Conservation (phyloP, 495 filamentous ascomycete genomes). For the Terfezia boudieri region DNA sequence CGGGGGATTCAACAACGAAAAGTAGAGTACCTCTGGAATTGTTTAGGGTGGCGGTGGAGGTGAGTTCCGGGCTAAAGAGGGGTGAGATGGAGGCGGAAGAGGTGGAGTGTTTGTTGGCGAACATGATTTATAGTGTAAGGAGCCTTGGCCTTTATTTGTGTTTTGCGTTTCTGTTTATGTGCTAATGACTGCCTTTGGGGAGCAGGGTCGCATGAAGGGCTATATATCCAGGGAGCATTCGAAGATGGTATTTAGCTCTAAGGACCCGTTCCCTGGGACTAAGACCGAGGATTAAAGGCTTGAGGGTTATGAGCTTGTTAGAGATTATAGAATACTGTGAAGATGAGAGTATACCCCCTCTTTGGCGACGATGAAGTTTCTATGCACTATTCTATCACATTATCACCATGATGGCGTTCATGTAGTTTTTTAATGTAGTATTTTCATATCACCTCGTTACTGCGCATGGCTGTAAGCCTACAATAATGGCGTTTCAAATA, state of each 20-base stretch:
- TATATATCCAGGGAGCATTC: slow-evolving; percentile 83
- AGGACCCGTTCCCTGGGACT: slow-evolving; percentile 85
- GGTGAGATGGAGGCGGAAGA: slow-evolving; percentile 64
- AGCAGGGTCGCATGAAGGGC: slow-evolving; percentile 80
- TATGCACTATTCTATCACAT: not conserved
- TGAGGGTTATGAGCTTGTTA: too few species aligned
- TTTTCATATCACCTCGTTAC: not conserved
- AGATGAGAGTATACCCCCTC: not conserved
- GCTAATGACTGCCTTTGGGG: not conserved
- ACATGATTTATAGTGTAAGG: slow-evolving; percentile 58
- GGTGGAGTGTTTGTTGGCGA: slow-evolving; percentile 83
- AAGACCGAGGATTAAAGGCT: slow-evolving; percentile 9
- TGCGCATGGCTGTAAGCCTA: too few species aligned
- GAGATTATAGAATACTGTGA: slow-evolving; percentile 24
- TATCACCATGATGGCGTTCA: not conserved
- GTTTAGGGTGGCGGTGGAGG: slow-evolving; percentile 45
- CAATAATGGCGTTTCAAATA: too few species aligned
- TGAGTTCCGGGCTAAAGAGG: slow-evolving; percentile 33
- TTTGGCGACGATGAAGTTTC: not conserved
- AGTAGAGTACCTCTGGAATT: slow-evolving; percentile 62
- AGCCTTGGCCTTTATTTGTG: slow-evolving; percentile 33
- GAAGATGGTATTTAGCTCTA: slow-evolving; percentile 76
- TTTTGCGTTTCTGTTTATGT: not conserved
- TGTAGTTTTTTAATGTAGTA: not conserved
- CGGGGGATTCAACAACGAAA: slow-evolving; percentile 36